Percentiles rank a stretch among this genome's conserved stretches.
Conservation (phyloP, 805 yeast species). For the Nakazawaea ambrosiae region DNA sequence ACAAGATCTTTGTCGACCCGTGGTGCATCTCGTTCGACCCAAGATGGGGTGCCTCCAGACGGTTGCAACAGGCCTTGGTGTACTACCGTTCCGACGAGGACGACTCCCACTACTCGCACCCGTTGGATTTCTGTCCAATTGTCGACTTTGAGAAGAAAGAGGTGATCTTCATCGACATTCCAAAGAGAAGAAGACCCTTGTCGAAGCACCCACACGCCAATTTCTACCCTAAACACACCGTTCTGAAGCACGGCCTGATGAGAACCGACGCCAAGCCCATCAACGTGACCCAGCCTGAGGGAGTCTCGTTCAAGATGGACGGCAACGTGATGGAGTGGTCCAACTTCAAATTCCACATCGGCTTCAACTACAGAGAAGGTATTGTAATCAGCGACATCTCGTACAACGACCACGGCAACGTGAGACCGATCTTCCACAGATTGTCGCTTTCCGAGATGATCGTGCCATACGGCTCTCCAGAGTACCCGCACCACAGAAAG, state of each 20-base stretch:
- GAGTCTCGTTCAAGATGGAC: constrained; percentile 55
- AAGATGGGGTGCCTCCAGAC: constrained; percentile 56
- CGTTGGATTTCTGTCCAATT: constrained; percentile 64
- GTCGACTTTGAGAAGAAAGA: constrained; percentile 52
- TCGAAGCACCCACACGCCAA: constrained; percentile 51
- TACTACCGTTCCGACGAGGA: constrained; percentile 57
- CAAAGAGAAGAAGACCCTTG: constrained; percentile 53
- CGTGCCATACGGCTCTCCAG: constrained; percentile 65
- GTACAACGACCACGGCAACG: constrained; percentile 57
- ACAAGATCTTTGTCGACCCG: constrained; percentile 56
- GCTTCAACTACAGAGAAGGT: constrained; percentile 69
- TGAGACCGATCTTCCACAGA: constrained; percentile 57
- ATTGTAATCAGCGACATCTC: constrained; percentile 56
- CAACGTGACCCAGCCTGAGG: constrained; percentile 59
- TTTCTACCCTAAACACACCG: constrained; percentile 49
- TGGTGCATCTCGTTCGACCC: constrained; percentile 70
- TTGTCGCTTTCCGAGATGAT: constrained; percentile 63
- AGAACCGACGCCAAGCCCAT: constrained; percentile 51
- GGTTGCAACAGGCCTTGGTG: constrained; percentile 63
- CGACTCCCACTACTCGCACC: constrained; percentile 48
- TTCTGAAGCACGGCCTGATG: constrained; percentile 46
- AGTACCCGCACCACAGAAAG: constrained; percentile 61
- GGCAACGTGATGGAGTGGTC: constrained; percentile 60
- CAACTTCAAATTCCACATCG: constrained; percentile 59
- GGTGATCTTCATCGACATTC: constrained; percentile 58